Evolutionary conservation across 495 filamentous ascomycete genomes (phyloP), one percentile per base, ranked within the genome.

Genomic region (Daldinia caldariorum): DNA sequence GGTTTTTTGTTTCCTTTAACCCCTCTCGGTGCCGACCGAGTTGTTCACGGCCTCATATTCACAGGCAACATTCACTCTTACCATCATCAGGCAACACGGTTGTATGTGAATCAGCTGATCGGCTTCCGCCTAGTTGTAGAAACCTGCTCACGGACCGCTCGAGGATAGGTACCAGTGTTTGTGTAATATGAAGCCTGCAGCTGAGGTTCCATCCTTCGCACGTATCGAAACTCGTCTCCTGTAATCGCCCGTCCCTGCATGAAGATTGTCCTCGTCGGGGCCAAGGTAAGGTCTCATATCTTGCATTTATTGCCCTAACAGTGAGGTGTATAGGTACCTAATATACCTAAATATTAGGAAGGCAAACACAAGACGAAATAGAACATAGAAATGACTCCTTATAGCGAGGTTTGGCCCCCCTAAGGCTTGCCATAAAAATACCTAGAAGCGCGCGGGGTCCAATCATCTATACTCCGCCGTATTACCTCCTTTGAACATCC

Each of bases 181-280:
- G 65, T 65, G 70, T 54, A 43, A 69, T 61, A 41, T 39, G 18
- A 56, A 58, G 53, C 18, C 41, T 66, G 61, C 65, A 65, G 61
- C 61, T 50, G 45, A 32, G 61, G 61, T 58, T 22, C 45, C 70
- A 65, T 66, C 64, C 69, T 72, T 67, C 63, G 69, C 50, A 72
- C 64, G 69, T 72, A 72, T 68, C 69, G 69, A 61, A 51, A 35
- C 22, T 49, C 56, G 61, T 66, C 35, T 72, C 51, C 56, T 72
- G 65, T 66, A 68, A 72, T 72, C 64, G 70, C 49, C 70, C 70
- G 70, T 72, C 47, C 63, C 59, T 69, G 61, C 70, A 67, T 67
- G 58, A 61, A 61, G 54, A 39, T 61, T 26, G n/a, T 38, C 57
- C 49, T 68, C 41, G 55, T 56, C 32, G 50, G 61, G 64, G 56